These are phyloP conservation scores for Thuidium tamariscinum DNA, from an alignment of 225 moss, liverwort and hornwort species.

Conservation along the genomic window DNA sequence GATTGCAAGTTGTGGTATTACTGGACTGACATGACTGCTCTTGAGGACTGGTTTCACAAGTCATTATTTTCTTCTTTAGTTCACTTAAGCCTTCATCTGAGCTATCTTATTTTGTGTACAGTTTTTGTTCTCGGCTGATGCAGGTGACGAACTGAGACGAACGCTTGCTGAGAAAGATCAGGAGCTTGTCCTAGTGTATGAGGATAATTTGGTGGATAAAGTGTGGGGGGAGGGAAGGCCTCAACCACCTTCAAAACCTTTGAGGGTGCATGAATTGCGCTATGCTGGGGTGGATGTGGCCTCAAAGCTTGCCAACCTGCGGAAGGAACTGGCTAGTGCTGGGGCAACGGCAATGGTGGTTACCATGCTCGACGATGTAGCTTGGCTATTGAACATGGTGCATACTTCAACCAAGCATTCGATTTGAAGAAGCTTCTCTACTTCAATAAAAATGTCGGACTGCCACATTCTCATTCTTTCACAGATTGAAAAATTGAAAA, in stretches of 20 bases:
- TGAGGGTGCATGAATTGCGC: slow-evolving; percentile 75
- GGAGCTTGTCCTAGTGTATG: slow-evolving; percentile 59
- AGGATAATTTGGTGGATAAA: slow-evolving; percentile 74
- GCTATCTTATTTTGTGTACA: slow-evolving; percentile 57
- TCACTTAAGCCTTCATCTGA: slow-evolving; percentile 20
- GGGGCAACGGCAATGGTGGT: slow-evolving; percentile 80
- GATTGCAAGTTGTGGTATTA: not conserved
- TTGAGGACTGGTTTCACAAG: not conserved
- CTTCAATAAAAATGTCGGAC: not conserved
- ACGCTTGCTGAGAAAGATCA: slow-evolving; percentile 66
- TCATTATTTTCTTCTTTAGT: not conserved
- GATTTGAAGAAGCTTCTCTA: not conserved
- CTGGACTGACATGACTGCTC: not conserved
- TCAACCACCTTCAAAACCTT: slow-evolving; percentile 51
- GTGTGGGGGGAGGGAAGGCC: slow-evolving; percentile 78
- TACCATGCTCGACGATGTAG: slow-evolving; percentile 93
- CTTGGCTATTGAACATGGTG: slow-evolving; percentile 97
- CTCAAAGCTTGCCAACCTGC: slow-evolving; percentile 67
- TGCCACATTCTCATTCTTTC: not conserved
- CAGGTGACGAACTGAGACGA: slow-evolving; percentile 80
- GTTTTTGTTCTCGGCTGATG: slow-evolving; percentile 96
- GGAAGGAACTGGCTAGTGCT: slow-evolving; percentile 49
- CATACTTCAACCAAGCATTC: not conserved
- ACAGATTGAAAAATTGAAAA: not conserved
- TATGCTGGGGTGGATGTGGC: slow-evolving; percentile 80